Percentiles rank a stretch among this genome's conserved stretches.
These are phyloP conservation scores for Pyrenula aspistea DNA, from an alignment of 495 filamentous ascomycete genomes.

Conservation along the genomic window DNA sequence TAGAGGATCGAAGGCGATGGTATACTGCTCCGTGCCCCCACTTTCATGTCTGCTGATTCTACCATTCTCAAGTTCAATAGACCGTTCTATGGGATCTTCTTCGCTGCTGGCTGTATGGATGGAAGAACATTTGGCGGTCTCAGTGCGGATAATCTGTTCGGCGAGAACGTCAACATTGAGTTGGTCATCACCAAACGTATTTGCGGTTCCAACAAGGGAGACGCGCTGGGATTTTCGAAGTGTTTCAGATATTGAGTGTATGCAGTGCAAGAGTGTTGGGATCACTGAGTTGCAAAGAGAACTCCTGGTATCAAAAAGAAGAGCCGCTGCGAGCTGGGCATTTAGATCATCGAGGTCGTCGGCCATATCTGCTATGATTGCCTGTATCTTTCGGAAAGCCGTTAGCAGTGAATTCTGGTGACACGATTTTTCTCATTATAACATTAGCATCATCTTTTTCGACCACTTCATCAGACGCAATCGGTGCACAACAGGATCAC, in stretches of 20 bases:
- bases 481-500: too few species aligned
- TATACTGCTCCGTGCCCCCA: conserved; percentile 29
- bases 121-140: conserved; percentile 25
- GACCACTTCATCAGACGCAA: too few species aligned
- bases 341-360: too few species aligned
- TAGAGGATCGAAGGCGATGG: conserved; percentile 41
- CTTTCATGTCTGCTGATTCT: background rate
- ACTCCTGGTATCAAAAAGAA: background rate
- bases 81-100: conserved; percentile 35
- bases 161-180: conserved; percentile 41
- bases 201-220: conserved; percentile 28
- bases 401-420: too few species aligned
- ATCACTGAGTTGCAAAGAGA: conserved; percentile 19
- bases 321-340: too few species aligned
- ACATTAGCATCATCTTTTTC: too few species aligned
- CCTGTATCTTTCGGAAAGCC: too few species aligned
- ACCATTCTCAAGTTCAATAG: background rate
- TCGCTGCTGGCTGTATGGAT: conserved; percentile 36
- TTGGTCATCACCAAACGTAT: conserved; percentile 41
- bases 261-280: conserved; percentile 22
- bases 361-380: too few species aligned
- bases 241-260: conserved; percentile 19
- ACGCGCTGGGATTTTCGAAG: conserved; percentile 27
- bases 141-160: conserved; percentile 29
- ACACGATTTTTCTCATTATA: too few species aligned